A percentile compares a stretch with the other conserved stretches of the same genome.
Conservation (phyloP, 2,329 filamentous ascomycete species). For the Aspergillus fumigatiaffinis region DNA sequence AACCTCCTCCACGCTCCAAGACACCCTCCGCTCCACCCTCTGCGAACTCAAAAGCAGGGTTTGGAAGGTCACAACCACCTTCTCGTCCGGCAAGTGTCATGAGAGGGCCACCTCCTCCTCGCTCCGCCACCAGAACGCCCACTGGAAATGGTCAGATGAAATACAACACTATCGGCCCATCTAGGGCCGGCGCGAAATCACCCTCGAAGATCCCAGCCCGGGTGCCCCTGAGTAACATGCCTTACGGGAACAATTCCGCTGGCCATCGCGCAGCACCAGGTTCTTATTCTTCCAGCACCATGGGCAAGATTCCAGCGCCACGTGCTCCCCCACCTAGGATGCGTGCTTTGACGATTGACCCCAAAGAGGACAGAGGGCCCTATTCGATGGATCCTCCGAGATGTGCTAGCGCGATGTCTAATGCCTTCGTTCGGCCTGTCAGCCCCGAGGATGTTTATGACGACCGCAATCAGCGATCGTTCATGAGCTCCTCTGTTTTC, state of each 20-base stretch:
- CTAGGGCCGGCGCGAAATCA: slow-evolving; percentile 36
- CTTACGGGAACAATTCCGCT: slow-evolving; percentile 67
- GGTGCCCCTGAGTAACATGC: slow-evolving; percentile 45
- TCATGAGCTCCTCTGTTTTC: slow-evolving; percentile 42
- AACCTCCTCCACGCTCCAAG: slow-evolving; percentile 55
- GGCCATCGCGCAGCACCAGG: slow-evolving; percentile 58
- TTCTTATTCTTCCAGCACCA: slow-evolving; percentile 39
- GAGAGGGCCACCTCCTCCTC: slow-evolving; percentile 39
- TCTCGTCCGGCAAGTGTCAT: slow-evolving; percentile 33
- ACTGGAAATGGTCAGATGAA: slow-evolving; percentile 39
- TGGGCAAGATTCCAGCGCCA: slow-evolving; percentile 47
- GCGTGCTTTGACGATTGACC: slow-evolving; percentile 69
- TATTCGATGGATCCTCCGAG: slow-evolving; percentile 42
- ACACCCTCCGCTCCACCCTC: slow-evolving; percentile 38
- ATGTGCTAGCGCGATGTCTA: slow-evolving; percentile 49
- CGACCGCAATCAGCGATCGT: slow-evolving; percentile 52
- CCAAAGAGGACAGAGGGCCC: slow-evolving; percentile 37
- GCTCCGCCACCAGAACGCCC: slow-evolving; percentile 46
- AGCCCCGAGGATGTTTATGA: slow-evolving; percentile 83
- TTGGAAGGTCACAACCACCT: slow-evolving; percentile 23
- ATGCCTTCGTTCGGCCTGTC: slow-evolving; percentile 54
- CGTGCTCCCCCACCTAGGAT: slow-evolving; percentile 81
- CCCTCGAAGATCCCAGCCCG: slow-evolving; percentile 48
- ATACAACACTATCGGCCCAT: slow-evolving; percentile 34
- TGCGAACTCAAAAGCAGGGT: slow-evolving; percentile 21